A percentile compares a stretch with the other conserved stretches of the same genome.
Conservation (phyloP, 1,139 yeast genomes). For the Pichia sp. region DNA sequence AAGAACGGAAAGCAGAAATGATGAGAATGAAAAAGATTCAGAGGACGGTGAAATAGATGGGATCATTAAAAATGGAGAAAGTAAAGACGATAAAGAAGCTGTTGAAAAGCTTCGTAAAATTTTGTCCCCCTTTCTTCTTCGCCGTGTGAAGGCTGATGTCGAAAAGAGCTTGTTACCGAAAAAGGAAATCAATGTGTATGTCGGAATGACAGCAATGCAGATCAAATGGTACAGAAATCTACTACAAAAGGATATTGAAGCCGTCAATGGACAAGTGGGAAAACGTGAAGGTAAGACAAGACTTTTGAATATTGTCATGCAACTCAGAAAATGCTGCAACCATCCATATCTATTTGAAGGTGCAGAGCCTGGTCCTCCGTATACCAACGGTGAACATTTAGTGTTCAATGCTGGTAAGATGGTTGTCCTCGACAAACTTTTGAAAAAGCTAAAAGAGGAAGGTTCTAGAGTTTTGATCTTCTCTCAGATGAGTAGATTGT, state of each 20-base stretch:
- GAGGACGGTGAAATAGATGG: neutral
- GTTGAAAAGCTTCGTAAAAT: conserved; percentile 84
- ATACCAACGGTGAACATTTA: conserved; percentile 91
- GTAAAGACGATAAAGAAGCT: conserved; percentile 38
- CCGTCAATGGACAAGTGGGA: conserved; percentile 89
- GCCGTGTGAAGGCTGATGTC: conserved; percentile 90
- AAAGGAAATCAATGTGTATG: conserved; percentile 82
- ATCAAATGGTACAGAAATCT: conserved; percentile 83
- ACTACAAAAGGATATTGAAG: conserved; percentile 90
- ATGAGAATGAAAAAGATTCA: conserved; percentile 39
- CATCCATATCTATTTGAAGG: conserved; percentile 97
- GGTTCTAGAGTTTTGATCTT: conserved; percentile 91
- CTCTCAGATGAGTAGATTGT: conserved; percentile 89
- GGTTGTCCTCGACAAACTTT: conserved; percentile 79
- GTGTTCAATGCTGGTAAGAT: conserved; percentile 85
- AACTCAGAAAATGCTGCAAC: conserved; percentile 90
- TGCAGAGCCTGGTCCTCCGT: conserved; percentile 99
- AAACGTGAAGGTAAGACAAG: conserved; percentile 89
- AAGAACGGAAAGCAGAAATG: conserved; percentile 35
- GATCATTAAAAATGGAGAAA: conserved; percentile 57
- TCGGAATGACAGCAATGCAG: conserved; percentile 96
- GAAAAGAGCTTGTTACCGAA: conserved; percentile 88
- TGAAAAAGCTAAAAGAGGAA: conserved; percentile 64
- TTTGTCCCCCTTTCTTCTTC: conserved; percentile 77
- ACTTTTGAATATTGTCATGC: conserved; percentile 91